Conservation (phyloP, 2,329 filamentous ascomycete species). For the Exophiala viscosa region DNA sequence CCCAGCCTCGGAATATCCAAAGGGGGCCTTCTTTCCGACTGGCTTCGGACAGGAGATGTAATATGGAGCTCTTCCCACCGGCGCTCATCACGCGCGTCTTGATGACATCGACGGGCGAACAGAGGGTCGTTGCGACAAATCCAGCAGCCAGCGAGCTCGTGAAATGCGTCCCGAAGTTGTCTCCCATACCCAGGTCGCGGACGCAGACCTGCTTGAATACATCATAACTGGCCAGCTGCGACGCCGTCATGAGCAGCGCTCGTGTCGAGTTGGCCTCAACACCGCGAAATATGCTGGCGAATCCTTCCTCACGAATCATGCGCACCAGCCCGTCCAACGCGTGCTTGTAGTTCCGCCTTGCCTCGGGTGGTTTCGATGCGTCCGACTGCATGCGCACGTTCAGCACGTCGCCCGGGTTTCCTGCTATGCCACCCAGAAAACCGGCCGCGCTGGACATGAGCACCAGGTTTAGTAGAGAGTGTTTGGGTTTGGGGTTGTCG, state of each 20-base stretch:
- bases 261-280: conserved; percentile 62
- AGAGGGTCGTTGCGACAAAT: conserved; percentile 65
- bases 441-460: conserved; percentile 79
- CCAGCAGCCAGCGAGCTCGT: conserved; percentile 59
- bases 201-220: conserved; percentile 59
- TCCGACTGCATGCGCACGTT: conserved; percentile 99
- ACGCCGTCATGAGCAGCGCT: conserved; percentile 64
- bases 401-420: conserved; percentile 92
- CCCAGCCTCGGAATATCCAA: conserved; percentile 66
- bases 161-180: conserved; percentile 61
- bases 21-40: conserved; percentile 55
- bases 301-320: conserved; percentile 83
- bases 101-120: conserved; percentile 63
- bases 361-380: conserved; percentile 65
- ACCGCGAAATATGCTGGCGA: conserved; percentile 71
- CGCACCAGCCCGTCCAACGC: conserved; percentile 80
- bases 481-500: conserved; percentile 32
- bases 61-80: conserved; percentile 41
- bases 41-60: conserved; percentile 51
- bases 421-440: conserved; percentile 81
- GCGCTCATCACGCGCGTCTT: conserved; percentile 65
- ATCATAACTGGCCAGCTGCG: conserved; percentile 62
- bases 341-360: conserved; percentile 84
- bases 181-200: conserved; percentile 48
- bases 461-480: conserved; percentile 69